These are phyloP conservation scores for Arthrobotrys sphaeroides DNA, from an alignment of 2,329 filamentous ascomycete genomes.

Conservation along the genomic window DNA sequence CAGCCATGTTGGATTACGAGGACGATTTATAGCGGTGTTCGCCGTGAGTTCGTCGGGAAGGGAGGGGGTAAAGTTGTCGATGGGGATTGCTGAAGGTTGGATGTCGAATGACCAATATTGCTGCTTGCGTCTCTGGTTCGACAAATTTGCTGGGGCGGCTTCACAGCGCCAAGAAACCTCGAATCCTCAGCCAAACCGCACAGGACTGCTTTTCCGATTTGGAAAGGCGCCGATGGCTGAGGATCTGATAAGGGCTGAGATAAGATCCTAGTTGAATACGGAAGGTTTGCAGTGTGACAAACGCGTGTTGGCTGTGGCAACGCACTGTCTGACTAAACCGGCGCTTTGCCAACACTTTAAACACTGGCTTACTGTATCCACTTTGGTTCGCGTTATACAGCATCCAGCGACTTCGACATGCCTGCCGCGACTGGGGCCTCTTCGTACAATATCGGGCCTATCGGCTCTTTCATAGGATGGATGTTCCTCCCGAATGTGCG, in stretches of 20 bases:
- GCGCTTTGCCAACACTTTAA: background rate
- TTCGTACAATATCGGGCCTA: slow-evolving; percentile 27
- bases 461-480: slow-evolving; percentile 50
- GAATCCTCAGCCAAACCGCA: slow-evolving; percentile 39
- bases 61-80: slow-evolving; percentile 32
- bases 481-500: slow-evolving; percentile 47
- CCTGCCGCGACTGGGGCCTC: background rate
- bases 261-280: background rate
- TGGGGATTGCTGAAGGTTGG: slow-evolving; percentile 35
- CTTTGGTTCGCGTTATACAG: background rate
- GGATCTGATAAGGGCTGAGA: slow-evolving; percentile 43
- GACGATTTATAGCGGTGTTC: slow-evolving; percentile 38
- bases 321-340: background rate
- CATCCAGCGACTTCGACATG: slow-evolving; percentile 7
- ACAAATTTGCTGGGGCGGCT: slow-evolving; percentile 54
- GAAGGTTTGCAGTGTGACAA: background rate
- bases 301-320: slow-evolving; percentile 22
- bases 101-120: slow-evolving; percentile 47
- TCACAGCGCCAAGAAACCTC: slow-evolving; percentile 46
- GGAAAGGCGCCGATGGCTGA: background rate
- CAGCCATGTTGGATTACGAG: slow-evolving; percentile 47
- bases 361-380: slow-evolving; percentile 2
- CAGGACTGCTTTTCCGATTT: slow-evolving; percentile 52
- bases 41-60: slow-evolving; percentile 40
- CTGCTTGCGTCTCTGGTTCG: slow-evolving; percentile 23